These are phyloP conservation scores for Fusarium pininemorale DNA, from an alignment of 2,329 filamentous ascomycete genomes.

Conservation along the genomic window DNA sequence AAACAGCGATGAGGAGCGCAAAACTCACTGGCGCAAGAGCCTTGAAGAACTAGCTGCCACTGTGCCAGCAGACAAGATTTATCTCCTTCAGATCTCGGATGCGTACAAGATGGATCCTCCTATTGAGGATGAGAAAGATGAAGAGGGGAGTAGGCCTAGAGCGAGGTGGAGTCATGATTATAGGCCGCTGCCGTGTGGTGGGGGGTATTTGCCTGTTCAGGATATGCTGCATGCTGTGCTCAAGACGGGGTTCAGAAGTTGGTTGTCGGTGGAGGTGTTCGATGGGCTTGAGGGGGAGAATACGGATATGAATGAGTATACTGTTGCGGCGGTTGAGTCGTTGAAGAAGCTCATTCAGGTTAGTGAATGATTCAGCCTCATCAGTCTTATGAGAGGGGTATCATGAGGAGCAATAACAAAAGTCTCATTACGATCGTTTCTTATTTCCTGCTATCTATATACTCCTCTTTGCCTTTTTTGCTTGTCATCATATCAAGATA, in stretches of 20 bases:
- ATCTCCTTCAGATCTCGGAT: conserved; percentile 77
- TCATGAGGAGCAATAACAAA: neutral
- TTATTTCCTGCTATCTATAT: accelerated
- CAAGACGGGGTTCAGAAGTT: conserved; percentile 71
- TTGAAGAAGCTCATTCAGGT: conserved; percentile 11
- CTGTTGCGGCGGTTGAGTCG: conserved; percentile 7
- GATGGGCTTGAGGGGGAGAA: conserved; percentile 49
- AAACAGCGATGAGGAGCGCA: conserved; percentile 53
- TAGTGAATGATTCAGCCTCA: accelerated
- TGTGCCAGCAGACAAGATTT: conserved; percentile 76
- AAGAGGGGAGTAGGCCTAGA: conserved; percentile 65
- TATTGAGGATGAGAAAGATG: conserved; percentile 56
- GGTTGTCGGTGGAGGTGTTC: conserved; percentile 77
- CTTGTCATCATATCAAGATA: conserved; percentile 18
- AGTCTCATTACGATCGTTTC: accelerated
- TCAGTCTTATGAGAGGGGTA: accelerated
- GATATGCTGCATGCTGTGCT: conserved; percentile 73
- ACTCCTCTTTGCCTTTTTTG: neutral
- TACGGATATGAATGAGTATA: conserved; percentile 21
- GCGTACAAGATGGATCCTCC: conserved; percentile 71
- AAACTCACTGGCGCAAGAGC: conserved; percentile 61
- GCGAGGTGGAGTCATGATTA: conserved; percentile 77
- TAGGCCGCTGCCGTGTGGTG: conserved; percentile 73
- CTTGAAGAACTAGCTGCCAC: conserved; percentile 64
- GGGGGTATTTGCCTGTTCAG: conserved; percentile 74